phyloP scores from a whole-genome alignment of 2,329 filamentous ascomycete species.

The Harringtonia lauricola region DNA sequence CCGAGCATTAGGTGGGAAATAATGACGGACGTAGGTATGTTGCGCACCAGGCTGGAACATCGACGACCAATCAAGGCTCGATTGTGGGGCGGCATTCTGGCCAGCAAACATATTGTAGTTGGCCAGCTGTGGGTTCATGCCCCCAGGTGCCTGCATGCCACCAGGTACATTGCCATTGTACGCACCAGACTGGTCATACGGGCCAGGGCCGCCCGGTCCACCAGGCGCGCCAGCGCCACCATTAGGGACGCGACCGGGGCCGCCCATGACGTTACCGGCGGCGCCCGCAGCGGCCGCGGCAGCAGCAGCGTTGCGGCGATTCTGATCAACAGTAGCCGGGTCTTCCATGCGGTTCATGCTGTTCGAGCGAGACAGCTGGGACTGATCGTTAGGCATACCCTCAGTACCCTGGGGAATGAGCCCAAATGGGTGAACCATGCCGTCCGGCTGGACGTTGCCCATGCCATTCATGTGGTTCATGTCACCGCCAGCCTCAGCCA shows the following conservation, averaged over 20 bases:
- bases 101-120: constrained; percentile 53
- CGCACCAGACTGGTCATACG: constrained; percentile 30
- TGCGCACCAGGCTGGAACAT: constrained; percentile 68
- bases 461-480: constrained; percentile 52
- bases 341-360: constrained; percentile 49
- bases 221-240: constrained; percentile 4
- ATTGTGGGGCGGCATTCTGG: constrained; percentile 49
- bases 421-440: constrained; percentile 37
- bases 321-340: constrained; percentile 33
- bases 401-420: constrained; percentile 36
- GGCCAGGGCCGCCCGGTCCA: constrained; percentile 3
- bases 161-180: constrained; percentile 44
- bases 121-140: constrained; percentile 52
- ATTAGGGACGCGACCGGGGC: constrained; percentile 6
- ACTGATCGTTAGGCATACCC: constrained; percentile 49
- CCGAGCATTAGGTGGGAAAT: constrained; percentile 52
- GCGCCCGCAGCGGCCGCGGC: constrained; percentile 2
- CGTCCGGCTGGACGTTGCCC: constrained; percentile 44
- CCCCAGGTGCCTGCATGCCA: constrained; percentile 19
- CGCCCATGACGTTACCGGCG: constrained; percentile 6
- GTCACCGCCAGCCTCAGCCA: constrained; percentile 32
- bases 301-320: constrained; percentile 42
- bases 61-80: constrained; percentile 62
- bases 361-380: constrained; percentile 49
- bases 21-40: constrained; percentile 48